Percentiles rank a stretch among this genome's conserved stretches.
Conservation (phyloP, 495 filamentous ascomycete species). For the Tuber borchii region DNA sequence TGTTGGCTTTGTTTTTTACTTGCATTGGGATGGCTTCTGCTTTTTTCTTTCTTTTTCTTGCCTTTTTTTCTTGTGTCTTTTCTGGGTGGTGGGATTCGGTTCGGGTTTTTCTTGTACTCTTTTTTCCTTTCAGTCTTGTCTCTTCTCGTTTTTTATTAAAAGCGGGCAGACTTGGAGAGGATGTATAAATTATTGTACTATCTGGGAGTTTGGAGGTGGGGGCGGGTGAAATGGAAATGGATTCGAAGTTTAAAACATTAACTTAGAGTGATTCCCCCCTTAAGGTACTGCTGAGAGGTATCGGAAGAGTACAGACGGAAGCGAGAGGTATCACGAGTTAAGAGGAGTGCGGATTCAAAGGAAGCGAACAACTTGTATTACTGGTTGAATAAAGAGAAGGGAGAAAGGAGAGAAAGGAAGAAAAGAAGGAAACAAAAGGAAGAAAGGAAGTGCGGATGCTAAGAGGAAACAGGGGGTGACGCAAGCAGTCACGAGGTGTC, state of each 20-base stretch:
- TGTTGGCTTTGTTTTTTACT: constrained; percentile 20
- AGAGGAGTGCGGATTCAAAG: too few relatives aligned
- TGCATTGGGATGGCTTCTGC: constrained; percentile 32
- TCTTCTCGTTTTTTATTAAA: constrained; percentile 2
- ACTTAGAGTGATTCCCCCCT: background rate
- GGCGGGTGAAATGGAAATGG: constrained; percentile 2
- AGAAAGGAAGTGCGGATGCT: too few relatives aligned
- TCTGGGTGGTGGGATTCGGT: constrained; percentile 22
- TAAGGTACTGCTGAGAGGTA: too few relatives aligned
- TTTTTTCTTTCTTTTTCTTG: constrained; percentile 29
- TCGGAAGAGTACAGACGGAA: too few relatives aligned
- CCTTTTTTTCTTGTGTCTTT: constrained; percentile 35
- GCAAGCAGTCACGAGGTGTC: too few relatives aligned
- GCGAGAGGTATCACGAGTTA: too few relatives aligned
- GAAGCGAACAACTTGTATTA: too few relatives aligned
- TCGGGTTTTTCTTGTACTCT: constrained; percentile 25
- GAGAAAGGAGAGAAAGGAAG: too few relatives aligned
- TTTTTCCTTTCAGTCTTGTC: constrained; percentile 20
- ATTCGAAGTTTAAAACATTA: background rate
- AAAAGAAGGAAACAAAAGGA: too few relatives aligned
- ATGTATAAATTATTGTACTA: constrained; percentile 39
- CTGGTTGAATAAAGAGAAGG: too few relatives aligned
- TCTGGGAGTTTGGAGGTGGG: constrained; percentile 18
- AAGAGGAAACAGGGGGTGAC: too few relatives aligned
- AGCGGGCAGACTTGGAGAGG: constrained; percentile 25